These are phyloP conservation scores for Leccinum fibrillosum DNA, from an alignment of 768 basidiomycete genomes.

Conservation along the genomic window DNA sequence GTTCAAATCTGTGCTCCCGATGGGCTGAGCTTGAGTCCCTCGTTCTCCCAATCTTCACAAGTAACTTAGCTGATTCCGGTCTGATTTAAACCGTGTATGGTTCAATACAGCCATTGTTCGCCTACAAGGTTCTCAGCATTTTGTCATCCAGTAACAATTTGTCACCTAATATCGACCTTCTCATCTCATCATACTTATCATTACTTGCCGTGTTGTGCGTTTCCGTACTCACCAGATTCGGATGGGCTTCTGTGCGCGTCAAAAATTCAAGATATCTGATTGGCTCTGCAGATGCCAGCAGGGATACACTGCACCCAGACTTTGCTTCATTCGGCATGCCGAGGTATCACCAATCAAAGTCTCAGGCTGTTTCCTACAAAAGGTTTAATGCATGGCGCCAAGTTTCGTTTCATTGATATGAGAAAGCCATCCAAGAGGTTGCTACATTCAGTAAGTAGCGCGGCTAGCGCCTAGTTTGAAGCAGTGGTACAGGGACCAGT, in stretches of 20 bases:
- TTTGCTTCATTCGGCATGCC: background rate
- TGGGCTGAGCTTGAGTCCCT: no score
- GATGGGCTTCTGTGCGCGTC: background rate
- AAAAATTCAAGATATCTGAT: background rate
- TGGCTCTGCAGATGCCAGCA: background rate
- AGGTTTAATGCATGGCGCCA: background rate
- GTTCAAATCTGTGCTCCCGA: no score
- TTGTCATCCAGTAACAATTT: background rate
- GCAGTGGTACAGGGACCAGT: background rate
- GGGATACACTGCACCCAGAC: background rate
- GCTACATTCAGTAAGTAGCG: background rate
- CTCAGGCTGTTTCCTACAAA: background rate
- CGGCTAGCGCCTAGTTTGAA: background rate
- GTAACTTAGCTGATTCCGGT: no score
- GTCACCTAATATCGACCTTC: background rate
- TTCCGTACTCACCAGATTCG: background rate
- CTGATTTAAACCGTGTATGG: no score
- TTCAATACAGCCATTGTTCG: no score
- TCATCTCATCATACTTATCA: background rate
- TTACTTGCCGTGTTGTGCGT: background rate
- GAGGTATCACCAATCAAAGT: background rate
- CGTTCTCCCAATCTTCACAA: no score
- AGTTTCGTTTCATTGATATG: background rate
- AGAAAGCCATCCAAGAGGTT: background rate
- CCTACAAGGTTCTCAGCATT: background rate